These are phyloP conservation scores for Aquilaria sinensis DNA, from an alignment of 345 rosid species.

Conservation along the genomic window DNA sequence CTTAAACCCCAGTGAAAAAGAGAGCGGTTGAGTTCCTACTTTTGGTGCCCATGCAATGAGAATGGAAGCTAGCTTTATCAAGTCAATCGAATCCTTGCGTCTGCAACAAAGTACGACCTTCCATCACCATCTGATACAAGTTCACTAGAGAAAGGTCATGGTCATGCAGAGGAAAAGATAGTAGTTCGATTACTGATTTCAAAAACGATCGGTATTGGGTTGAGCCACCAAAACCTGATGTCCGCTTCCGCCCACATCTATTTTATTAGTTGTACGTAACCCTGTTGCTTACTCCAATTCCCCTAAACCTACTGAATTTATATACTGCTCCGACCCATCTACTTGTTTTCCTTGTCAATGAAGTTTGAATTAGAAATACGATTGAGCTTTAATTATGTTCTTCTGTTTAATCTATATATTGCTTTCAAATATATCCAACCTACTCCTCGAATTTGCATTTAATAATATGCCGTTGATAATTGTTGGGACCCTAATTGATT, in stretches of 20 bases:
- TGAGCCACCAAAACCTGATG: slow-evolving; percentile 30
- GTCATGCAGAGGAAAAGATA: not conserved
- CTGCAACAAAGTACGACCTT: no score
- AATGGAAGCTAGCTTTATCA: slow-evolving; percentile 1
- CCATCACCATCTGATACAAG: no score
- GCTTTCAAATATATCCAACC: slow-evolving; percentile 13
- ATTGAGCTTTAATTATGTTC: no score
- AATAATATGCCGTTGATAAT: no score
- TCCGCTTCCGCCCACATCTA: slow-evolving; percentile 18
- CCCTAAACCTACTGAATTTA: not conserved
- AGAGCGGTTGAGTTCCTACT: slow-evolving; percentile 30
- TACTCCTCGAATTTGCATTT: not conserved
- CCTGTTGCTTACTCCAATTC: slow-evolving; percentile 20
- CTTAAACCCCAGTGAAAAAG: slow-evolving; percentile 23
- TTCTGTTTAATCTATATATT: no score
- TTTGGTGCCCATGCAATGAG: not conserved
- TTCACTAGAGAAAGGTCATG: not conserved
- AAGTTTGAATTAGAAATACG: no score
- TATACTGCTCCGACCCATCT: not conserved
- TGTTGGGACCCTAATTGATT: no score
- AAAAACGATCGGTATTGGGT: slow-evolving; percentile 6
- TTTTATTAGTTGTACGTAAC: slow-evolving; percentile 14
- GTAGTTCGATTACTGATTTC: not conserved
- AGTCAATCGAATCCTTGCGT: slow-evolving; percentile 26
- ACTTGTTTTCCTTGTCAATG: no score